These are phyloP conservation scores for Chloris gayana DNA, from an alignment of 176 grass and related monocot species.

Conservation along the genomic window DNA sequence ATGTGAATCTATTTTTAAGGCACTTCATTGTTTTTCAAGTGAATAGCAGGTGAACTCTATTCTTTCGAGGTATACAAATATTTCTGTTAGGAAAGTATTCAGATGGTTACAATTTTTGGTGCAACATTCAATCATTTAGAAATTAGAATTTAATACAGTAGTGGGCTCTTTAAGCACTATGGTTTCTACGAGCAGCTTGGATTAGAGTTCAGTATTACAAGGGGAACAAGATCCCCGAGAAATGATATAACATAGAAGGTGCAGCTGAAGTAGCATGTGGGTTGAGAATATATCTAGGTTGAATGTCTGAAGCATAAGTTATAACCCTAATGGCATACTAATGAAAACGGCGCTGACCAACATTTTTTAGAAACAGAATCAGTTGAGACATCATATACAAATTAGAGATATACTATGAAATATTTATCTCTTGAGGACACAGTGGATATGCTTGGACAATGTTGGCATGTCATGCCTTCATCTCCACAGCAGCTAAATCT, in stretches of 20 bases:
- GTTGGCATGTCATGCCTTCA: not conserved
- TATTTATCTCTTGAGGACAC: not conserved
- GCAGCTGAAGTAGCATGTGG: not conserved
- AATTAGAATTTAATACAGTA: not conserved
- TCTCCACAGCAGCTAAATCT: not conserved
- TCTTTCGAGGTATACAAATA: not conserved
- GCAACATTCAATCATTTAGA: not conserved
- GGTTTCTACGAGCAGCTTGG: not conserved
- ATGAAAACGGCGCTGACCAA: not conserved
- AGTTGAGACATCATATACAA: not conserved
- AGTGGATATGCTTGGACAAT: not conserved
- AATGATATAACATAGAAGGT: not conserved
- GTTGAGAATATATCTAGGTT: not conserved
- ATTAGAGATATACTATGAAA: not conserved
- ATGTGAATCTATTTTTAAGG: not conserved
- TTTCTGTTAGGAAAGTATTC: conserved; percentile 3
- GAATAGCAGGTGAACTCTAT: not conserved
- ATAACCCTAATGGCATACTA: not conserved
- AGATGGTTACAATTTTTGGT: not conserved
- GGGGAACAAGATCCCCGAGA: too few relatives aligned
- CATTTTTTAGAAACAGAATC: not conserved
- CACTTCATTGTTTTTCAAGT: not conserved
- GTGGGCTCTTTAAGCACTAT: not conserved
- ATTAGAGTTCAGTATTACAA: too few relatives aligned
- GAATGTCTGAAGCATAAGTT: not conserved